Percentiles rank a stretch among this genome's conserved stretches.
These are phyloP conservation scores for Zymoseptoria ardabiliae DNA, from an alignment of 2,329 filamentous ascomycete genomes.

Conservation along the genomic window DNA sequence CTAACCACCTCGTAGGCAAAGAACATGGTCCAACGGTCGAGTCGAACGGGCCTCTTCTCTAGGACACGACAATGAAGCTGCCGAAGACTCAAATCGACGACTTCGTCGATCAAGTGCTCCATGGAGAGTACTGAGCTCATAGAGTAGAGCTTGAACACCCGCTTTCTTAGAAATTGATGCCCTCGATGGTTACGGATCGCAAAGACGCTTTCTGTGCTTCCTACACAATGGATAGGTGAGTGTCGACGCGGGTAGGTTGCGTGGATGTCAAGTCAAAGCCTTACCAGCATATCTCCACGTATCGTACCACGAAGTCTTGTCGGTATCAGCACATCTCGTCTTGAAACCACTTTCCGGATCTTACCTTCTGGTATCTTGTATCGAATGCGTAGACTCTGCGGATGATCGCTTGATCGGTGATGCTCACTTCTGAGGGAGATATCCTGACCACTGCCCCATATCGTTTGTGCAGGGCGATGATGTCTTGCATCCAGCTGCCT, in stretches of 20 bases:
- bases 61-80: not conserved
- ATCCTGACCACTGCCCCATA: conserved; percentile 10
- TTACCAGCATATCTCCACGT: not conserved
- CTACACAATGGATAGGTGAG: not conserved
- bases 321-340: not conserved
- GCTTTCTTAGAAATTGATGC: not conserved
- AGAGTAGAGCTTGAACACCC: not conserved
- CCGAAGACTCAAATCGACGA: not conserved
- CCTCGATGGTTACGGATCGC: not conserved
- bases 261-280: not conserved
- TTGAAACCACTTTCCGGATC: not conserved
- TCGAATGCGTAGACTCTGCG: not conserved
- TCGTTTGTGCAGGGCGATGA: conserved; percentile 13
- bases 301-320: not conserved
- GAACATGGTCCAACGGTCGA: not conserved
- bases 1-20: not conserved
- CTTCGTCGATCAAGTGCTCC: not conserved
- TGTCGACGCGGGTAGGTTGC: not conserved
- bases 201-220: not conserved
- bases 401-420: not conserved
- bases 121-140: not conserved
- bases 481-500: not conserved
- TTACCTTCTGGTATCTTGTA: not conserved
- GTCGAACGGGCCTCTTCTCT: not conserved
- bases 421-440: conserved; percentile 5